Evolutionary conservation across 2,329 filamentous ascomycete species (phyloP).

Genomic region (Aspergillus costaricaensis): DNA sequence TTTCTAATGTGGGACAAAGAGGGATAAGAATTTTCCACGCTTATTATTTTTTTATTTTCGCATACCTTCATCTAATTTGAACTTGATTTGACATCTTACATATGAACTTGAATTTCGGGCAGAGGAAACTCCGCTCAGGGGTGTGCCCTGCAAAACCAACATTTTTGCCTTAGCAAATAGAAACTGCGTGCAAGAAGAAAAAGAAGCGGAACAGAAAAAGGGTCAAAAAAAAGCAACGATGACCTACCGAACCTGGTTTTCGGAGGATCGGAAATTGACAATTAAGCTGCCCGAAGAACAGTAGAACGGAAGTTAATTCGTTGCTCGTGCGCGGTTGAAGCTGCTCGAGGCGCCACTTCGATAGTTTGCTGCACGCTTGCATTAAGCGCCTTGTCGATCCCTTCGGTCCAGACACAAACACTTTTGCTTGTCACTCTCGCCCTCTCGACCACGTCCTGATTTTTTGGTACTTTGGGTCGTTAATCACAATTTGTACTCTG

Average conservation of each 20-base stretch:
- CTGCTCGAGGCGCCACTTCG: conserved; percentile 15
- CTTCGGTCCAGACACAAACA: not conserved
- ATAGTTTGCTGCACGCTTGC: conserved; percentile 13
- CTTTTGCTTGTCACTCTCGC: not conserved
- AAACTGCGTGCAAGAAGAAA: not conserved
- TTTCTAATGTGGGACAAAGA: not conserved
- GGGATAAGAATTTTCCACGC: too few species aligned
- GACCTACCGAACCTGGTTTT: not conserved
- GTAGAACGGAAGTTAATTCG: too few species aligned
- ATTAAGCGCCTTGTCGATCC: not conserved
- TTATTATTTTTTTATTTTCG: too few species aligned
- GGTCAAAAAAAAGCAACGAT: not conserved
- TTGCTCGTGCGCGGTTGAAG: not conserved
- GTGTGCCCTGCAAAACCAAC: not conserved
- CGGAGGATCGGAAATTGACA: not conserved
- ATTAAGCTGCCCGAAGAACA: not conserved
- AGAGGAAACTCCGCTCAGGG: conserved; percentile 1
- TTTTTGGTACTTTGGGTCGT: not conserved
- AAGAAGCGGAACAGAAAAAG: not conserved
- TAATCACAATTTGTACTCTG: not conserved
- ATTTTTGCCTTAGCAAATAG: not conserved
- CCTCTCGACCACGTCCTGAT: not conserved
- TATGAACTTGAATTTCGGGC: not conserved
- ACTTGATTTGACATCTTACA: not conserved
- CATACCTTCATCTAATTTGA: too few species aligned